These are phyloP conservation scores for Nicotiana tabacum DNA, from an alignment of 257 asterid genomes.

Conservation along the genomic window DNA sequence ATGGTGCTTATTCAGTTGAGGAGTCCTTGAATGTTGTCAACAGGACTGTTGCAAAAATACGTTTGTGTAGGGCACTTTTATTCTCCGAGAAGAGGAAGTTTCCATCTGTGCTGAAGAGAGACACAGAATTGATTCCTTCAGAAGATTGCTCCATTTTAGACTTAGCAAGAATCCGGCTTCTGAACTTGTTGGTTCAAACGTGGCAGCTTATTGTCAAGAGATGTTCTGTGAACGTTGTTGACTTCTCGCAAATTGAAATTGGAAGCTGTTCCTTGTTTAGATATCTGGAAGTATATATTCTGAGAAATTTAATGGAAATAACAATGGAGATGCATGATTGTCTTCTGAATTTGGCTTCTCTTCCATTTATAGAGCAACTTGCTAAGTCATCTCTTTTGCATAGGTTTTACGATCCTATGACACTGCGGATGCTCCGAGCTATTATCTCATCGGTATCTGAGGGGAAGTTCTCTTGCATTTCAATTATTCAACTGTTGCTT, in stretches of 20 bases:
- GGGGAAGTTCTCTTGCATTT: slow-evolving; percentile 59
- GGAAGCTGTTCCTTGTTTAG: slow-evolving; percentile 36
- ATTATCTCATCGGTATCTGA: slow-evolving; percentile 47
- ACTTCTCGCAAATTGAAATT: slow-evolving; percentile 30
- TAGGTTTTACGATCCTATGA: slow-evolving; percentile 72
- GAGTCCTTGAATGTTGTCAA: slow-evolving; percentile 56
- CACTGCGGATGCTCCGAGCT: slow-evolving; percentile 57
- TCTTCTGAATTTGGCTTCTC: slow-evolving; percentile 54
- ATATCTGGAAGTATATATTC: slow-evolving; percentile 58
- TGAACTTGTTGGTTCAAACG: slow-evolving; percentile 51
- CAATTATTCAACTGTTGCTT: slow-evolving; percentile 62
- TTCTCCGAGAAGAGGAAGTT: slow-evolving; percentile 28
- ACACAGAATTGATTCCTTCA: slow-evolving; percentile 15
- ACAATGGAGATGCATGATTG: slow-evolving; percentile 39
- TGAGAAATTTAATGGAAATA: slow-evolving; percentile 50
- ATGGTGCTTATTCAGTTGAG: slow-evolving; percentile 34
- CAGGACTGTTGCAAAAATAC: slow-evolving; percentile 60
- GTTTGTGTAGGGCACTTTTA: slow-evolving; percentile 56
- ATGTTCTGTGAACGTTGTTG: slow-evolving; percentile 28
- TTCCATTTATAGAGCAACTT: slow-evolving; percentile 60
- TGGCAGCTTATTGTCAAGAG: slow-evolving; percentile 66
- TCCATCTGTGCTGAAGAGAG: slow-evolving; percentile 25
- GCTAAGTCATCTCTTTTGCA: slow-evolving; percentile 57
- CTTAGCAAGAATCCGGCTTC: slow-evolving; percentile 43
- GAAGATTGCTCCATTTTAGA: slow-evolving; percentile 34